Conservation (phyloP, 371 early-diverging fungal species). For the Mortierella sp. region DNA sequence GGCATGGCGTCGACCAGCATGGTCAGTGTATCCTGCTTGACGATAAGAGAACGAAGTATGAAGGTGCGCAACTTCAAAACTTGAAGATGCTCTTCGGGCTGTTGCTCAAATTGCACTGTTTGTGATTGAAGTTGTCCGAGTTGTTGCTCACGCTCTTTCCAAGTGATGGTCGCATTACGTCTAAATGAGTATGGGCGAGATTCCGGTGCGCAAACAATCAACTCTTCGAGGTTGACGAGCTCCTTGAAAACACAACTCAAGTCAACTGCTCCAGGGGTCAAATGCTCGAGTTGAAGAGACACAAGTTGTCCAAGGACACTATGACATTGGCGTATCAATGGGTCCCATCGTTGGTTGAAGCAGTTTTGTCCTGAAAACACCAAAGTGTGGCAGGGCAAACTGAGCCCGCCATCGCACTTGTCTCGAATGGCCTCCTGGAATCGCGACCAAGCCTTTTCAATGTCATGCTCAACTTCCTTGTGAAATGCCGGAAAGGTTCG, state of each 20-base stretch:
- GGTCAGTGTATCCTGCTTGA: conserved; percentile 5
- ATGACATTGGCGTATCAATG: background rate
- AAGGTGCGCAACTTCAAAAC: conserved; percentile 4
- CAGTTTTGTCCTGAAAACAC: conserved; percentile 6
- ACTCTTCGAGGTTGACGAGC: conserved; percentile 5
- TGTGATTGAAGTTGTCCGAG: background rate
- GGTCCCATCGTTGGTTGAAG: conserved; percentile 3
- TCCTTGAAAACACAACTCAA: conserved; percentile 5
- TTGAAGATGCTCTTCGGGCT: too few relatives aligned
- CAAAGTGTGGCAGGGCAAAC: conserved; percentile 1
- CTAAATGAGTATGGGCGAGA: conserved; percentile 1
- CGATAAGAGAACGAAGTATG: background rate
- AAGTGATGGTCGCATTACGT: conserved; percentile 10
- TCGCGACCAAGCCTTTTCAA: conserved; percentile 5
- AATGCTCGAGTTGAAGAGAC: conserved; percentile 3
- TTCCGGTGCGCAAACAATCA: conserved; percentile 5
- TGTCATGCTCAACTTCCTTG: background rate
- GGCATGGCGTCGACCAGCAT: conserved; percentile 6
- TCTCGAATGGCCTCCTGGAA: background rate
- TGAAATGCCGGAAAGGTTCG: conserved; percentile 3
- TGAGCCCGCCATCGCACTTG: background rate
- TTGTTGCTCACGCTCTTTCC: background rate
- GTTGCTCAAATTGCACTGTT: too few relatives aligned
- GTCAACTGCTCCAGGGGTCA: conserved; percentile 12
- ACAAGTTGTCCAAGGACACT: background rate